Conservation (phyloP, 2,329 filamentous ascomycete species). For the Septoria petroselini region DNA sequence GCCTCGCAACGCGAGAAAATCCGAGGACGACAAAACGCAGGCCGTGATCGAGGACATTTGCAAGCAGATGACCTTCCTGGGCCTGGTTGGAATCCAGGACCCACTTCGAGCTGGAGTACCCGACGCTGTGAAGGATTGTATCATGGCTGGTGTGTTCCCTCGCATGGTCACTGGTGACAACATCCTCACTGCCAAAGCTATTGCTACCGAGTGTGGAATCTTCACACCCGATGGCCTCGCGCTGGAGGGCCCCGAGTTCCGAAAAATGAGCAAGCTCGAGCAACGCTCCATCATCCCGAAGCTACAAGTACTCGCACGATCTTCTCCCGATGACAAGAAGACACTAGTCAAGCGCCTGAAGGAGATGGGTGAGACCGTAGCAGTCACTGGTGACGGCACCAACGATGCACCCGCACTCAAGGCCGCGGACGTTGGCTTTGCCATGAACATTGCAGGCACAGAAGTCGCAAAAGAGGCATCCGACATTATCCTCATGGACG, state of each 20-base stretch:
- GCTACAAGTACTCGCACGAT: constrained; percentile 65
- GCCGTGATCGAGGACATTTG: constrained; percentile 67
- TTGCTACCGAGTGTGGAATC: constrained; percentile 71
- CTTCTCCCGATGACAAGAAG: constrained; percentile 67
- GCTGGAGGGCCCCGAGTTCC: constrained; percentile 47
- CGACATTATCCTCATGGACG: constrained; percentile 61
- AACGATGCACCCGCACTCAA: constrained; percentile 66
- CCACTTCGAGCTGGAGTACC: constrained; percentile 66
- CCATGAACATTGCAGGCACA: constrained; percentile 65
- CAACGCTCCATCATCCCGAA: constrained; percentile 58
- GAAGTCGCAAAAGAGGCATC: constrained; percentile 63
- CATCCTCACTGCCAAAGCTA: constrained; percentile 67
- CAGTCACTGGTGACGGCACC: constrained; percentile 64
- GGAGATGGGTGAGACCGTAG: constrained; percentile 63
- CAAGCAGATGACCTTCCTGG: constrained; percentile 69
- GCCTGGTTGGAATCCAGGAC: constrained; percentile 71
- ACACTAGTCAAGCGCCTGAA: constrained; percentile 63
- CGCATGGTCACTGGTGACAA: constrained; percentile 76
- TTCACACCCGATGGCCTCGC: constrained; percentile 44
- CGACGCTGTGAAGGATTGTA: constrained; percentile 64
- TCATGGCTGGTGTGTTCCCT: constrained; percentile 66
- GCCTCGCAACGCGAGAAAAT: constrained; percentile 58
- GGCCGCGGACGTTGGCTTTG: constrained; percentile 64
- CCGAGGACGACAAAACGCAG: constrained; percentile 60
- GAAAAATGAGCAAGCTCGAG: constrained; percentile 43